Conservation (phyloP, 768 basidiomycete genomes). For the Sporobolomyces phaffii region DNA sequence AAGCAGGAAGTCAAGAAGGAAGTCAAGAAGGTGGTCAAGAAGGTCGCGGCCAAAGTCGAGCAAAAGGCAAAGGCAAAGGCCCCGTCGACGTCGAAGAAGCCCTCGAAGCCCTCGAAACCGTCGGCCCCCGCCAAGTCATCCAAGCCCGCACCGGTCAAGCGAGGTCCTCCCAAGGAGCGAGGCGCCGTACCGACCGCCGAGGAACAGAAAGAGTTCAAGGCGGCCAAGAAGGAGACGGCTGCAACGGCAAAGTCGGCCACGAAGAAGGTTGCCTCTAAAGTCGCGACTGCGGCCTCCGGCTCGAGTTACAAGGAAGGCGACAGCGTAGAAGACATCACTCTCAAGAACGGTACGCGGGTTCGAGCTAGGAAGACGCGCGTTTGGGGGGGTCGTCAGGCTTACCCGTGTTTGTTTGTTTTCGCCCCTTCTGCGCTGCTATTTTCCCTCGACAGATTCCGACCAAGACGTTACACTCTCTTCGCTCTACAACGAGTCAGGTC, state of each 20-base stretch:
- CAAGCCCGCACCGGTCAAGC: not conserved
- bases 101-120: not conserved
- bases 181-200: not conserved
- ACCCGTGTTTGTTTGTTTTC: not conserved
- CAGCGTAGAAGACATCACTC: slow-evolving; percentile 61
- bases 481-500: slow-evolving; percentile 47
- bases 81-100: no score
- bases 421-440: not conserved
- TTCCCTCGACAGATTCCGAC: slow-evolving; percentile 23
- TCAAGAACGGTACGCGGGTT: slow-evolving; percentile 89
- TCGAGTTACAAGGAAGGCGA: slow-evolving; percentile 63
- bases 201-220: slow-evolving; percentile 9
- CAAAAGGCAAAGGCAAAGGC: no score
- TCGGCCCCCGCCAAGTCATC: not conserved
- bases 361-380: slow-evolving; percentile 54
- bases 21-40: not conserved
- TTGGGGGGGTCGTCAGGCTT: no score
- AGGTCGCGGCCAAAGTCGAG: no score
- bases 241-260: not conserved
- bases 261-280: no score
- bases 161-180: slow-evolving; percentile 2
- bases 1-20: slow-evolving; percentile 24
- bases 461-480: slow-evolving; percentile 17
- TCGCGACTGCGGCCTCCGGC: not conserved
- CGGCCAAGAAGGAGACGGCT: slow-evolving; percentile 1